Evolutionary conservation across 2,329 filamentous ascomycete genomes (phyloP), one percentile per base, ranked within the genome.

Genomic region (Colletotrichum filicis): DNA sequence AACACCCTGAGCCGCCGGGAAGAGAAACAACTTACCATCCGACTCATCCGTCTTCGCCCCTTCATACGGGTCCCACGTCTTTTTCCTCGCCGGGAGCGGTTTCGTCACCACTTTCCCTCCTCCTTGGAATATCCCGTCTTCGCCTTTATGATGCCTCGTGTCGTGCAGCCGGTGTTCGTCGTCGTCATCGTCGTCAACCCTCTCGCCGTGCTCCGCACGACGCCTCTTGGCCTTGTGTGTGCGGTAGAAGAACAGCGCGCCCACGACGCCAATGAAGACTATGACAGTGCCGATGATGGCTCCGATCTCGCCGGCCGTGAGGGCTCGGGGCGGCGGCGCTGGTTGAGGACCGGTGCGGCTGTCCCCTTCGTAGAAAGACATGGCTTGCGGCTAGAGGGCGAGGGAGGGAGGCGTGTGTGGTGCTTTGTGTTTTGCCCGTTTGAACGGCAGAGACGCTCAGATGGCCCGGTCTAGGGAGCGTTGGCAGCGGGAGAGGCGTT

Each of bases 241-340:
- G 8, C 77, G 78, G 66, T 75, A 75, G 59, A 74, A 64, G 30
- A 81, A 78, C 62, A 80, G 68, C 16, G 74, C 69, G 19, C 68
- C 66, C 7, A 80, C 68, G 56, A 77, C 64, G 5, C 76, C 28
- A 46, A 76, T 35, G 60, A 80, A 78, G 63, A 76, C 75, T 49
- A 75, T 12, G 37, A 78, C 74, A 14, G 75, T 74, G 26, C 73
- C 78, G 28, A 76, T 73, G n/a, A 81, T 76, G 64, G 79, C 73
- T 4, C 76, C 80, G 37, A 80, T 77, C 63, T 81, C 80, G 32
- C 77, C 63, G 24, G 75, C 62, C 8, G 74, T 78, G 69, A 79
- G 78, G 56, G 63, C 69, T 22, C 70, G 64, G 6, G 68, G 63
- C 30, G 74, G 61, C 30, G 65, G 63, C 8, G 74, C 66, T 6